phyloP scores from a whole-genome alignment of 306 rosid genomes.

The Malus sieversii region DNA sequence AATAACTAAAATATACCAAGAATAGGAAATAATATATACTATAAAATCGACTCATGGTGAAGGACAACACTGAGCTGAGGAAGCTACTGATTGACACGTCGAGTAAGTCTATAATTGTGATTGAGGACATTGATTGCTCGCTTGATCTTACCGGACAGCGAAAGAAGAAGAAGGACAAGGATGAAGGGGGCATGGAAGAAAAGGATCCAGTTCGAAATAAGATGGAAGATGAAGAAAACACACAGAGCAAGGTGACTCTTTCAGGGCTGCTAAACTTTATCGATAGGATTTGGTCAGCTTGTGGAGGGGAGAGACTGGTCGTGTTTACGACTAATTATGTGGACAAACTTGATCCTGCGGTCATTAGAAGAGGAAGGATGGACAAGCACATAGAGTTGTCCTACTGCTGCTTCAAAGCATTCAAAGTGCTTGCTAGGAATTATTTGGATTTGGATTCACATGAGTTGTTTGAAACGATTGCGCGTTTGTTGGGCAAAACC shows the following conservation, averaged over 20 bases:
- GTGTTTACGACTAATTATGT: slow-evolving; percentile 59
- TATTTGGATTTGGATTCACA: slow-evolving; percentile 47
- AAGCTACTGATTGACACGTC: slow-evolving; percentile 29
- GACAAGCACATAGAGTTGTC: slow-evolving; percentile 66
- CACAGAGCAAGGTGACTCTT: slow-evolving; percentile 42
- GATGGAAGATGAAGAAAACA: slow-evolving; percentile 19
- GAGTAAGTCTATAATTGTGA: slow-evolving; percentile 29
- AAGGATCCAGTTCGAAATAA: slow-evolving; percentile 9
- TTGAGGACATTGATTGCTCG: slow-evolving; percentile 45
- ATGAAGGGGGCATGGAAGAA: slow-evolving; percentile 2
- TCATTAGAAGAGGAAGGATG: slow-evolving; percentile 64
- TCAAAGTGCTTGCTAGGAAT: slow-evolving; percentile 57
- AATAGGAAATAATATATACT: too few relatives aligned
- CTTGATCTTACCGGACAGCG: slow-evolving; percentile 45
- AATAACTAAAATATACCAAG: too few relatives aligned
- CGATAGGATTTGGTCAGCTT: slow-evolving; percentile 81
- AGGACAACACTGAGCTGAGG: slow-evolving; percentile 30
- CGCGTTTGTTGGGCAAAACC: slow-evolving; percentile 26
- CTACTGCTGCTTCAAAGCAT: slow-evolving; percentile 52
- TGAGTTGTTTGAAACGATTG: slow-evolving; percentile 23
- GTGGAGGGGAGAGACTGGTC: slow-evolving; percentile 58
- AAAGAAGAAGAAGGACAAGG: slow-evolving; percentile 7
- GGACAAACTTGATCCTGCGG: slow-evolving; percentile 60
- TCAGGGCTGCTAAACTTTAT: slow-evolving; percentile 60
- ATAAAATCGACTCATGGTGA: not conserved